Percentiles rank a stretch among this genome's conserved stretches.
phyloP scores from a whole-genome alignment of 2,329 filamentous ascomycete species.

The Beauveria australis region DNA sequence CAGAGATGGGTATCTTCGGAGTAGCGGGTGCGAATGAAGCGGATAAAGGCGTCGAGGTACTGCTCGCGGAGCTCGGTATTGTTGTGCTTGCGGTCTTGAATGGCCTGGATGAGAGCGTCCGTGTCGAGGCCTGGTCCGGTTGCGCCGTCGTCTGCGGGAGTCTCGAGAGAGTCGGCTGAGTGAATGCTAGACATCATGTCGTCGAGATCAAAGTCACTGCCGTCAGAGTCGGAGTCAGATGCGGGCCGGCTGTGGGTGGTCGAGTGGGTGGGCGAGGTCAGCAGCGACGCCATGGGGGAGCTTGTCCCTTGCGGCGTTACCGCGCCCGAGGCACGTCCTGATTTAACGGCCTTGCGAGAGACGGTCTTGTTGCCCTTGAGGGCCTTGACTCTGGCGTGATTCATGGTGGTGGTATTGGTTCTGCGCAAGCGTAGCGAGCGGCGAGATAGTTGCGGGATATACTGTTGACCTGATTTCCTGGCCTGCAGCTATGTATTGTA shows the following conservation, averaged over 20 bases:
- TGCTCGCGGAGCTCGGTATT: conserved; percentile 61
- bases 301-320: conserved; percentile 42
- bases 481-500: not conserved
- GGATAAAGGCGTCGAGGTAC: conserved; percentile 25
- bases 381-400: conserved; percentile 58
- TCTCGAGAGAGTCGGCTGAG: conserved; percentile 34
- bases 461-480: conserved; percentile 13
- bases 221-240: conserved; percentile 49
- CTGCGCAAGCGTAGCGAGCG: not conserved
- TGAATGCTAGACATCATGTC: conserved; percentile 36
- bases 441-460: conserved; percentile 13
- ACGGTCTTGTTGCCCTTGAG: conserved; percentile 64
- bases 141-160: conserved; percentile 42
- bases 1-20: conserved; percentile 25
- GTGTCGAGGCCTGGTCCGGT: conserved; percentile 49
- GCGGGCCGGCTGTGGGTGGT: conserved; percentile 52
- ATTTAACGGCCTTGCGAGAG: conserved; percentile 57
- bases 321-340: conserved; percentile 48
- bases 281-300: conserved; percentile 50
- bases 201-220: conserved; percentile 30
- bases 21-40: conserved; percentile 45
- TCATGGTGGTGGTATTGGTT: conserved; percentile 35
- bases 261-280: conserved; percentile 51
- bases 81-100: conserved; percentile 69
- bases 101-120: conserved; percentile 58